Percentiles rank a stretch among this genome's conserved stretches.
phyloP scores from a whole-genome alignment of 768 basidiomycete species.

The Macrolepiota fuliginosa region DNA sequence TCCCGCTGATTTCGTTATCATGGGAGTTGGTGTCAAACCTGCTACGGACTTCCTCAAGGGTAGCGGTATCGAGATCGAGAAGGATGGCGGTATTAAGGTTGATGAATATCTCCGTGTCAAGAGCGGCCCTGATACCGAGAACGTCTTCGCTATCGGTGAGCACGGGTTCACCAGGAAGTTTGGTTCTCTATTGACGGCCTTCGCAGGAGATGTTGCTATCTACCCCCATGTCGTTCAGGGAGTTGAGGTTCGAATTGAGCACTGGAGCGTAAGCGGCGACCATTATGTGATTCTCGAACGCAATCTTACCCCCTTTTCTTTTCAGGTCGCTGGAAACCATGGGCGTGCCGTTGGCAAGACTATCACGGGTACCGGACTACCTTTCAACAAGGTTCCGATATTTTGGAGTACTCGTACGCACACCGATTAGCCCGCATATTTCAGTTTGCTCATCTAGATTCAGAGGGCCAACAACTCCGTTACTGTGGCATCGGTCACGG shows the following conservation, averaged over 20 bases:
- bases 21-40: slow-evolving; percentile 86
- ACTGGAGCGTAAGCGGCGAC: slow-evolving; percentile 77
- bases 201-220: slow-evolving; percentile 72
- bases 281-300: neutral
- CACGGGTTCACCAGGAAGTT: neutral
- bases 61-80: slow-evolving; percentile 69
- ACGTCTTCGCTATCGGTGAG: slow-evolving; percentile 71
- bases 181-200: neutral
- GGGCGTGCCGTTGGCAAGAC: slow-evolving; percentile 81
- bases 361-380: slow-evolving; percentile 61
- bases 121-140: slow-evolving; percentile 37
- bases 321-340: slow-evolving; percentile 79
- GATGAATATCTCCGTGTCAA: slow-evolving; percentile 70
- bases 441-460: neutral
- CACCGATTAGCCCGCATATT: neutral
- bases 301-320: neutral
- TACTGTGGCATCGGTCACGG: slow-evolving; percentile 75
- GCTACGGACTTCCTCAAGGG: slow-evolving; percentile 77
- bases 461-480: slow-evolving; percentile 83
- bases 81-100: slow-evolving; percentile 74
- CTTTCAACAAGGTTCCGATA: slow-evolving; percentile 78
- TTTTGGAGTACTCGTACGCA: slow-evolving; percentile 89
- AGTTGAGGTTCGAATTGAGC: slow-evolving; percentile 66
- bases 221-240: slow-evolving; percentile 62
- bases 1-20: slow-evolving; percentile 73